Evolutionary conservation across 768 basidiomycete genomes (phyloP).

Genomic region (Crassisporium funariophilum): DNA sequence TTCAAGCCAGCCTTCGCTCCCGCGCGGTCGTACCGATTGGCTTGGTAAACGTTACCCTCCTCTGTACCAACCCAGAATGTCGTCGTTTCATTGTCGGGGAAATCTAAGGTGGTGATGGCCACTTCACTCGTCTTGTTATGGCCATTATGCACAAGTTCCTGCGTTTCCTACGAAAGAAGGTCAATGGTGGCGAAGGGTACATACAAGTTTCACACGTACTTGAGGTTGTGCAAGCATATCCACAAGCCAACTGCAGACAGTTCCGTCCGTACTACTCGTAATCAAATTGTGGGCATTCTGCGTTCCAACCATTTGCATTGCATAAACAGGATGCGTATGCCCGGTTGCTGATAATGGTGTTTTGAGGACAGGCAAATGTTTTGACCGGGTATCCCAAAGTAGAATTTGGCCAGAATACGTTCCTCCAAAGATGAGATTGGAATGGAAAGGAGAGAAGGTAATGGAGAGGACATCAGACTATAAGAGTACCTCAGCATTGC

Average conservation of each 20-base stretch:
- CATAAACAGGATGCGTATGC: slow-evolving; percentile 98
- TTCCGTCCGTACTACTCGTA: slow-evolving; percentile 95
- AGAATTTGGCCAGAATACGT: slow-evolving; percentile 99
- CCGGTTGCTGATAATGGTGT: slow-evolving; percentile 95
- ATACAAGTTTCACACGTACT: slow-evolving; percentile 42
- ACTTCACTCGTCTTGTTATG: slow-evolving; percentile 98
- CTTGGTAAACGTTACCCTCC: slow-evolving; percentile 96
- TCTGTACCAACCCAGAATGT: slow-evolving; percentile 99
- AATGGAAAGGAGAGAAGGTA: slow-evolving; percentile 96
- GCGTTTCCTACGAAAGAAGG: slow-evolving; percentile 69
- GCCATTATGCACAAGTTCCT: slow-evolving; percentile 84
- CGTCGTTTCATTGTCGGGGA: slow-evolving; percentile 94
- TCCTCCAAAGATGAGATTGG: slow-evolving; percentile 95
- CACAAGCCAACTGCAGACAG: slow-evolving; percentile 96
- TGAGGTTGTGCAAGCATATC: slow-evolving; percentile 99
- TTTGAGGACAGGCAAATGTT: slow-evolving; percentile 94
- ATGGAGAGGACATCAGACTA: slow-evolving; percentile 98
- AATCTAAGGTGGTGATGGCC: slow-evolving; percentile 90
- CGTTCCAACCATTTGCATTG: slow-evolving; percentile 97
- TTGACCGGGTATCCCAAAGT: slow-evolving; percentile 97
- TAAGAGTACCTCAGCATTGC: neutral
- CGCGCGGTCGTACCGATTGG: slow-evolving; percentile 95
- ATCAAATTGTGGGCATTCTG: slow-evolving; percentile 99
- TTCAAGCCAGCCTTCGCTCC: slow-evolving; percentile 96
- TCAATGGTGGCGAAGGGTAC: neutral